These are phyloP conservation scores for Ganoderma multipileum DNA, from an alignment of 1,284 basidiomycete genomes.

Conservation along the genomic window DNA sequence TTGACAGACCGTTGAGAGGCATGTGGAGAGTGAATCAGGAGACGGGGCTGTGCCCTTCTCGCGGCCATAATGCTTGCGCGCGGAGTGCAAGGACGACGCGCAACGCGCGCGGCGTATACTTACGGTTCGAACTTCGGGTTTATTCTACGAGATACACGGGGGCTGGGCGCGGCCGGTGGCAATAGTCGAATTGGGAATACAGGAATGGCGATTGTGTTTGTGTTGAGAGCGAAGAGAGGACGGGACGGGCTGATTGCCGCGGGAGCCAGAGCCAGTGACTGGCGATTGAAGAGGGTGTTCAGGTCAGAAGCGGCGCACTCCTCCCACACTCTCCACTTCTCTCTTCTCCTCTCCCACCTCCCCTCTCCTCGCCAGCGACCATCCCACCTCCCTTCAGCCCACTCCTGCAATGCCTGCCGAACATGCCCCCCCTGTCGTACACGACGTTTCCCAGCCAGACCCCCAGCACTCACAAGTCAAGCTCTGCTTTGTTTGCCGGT, in stretches of 20 bases:
- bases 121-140: background rate
- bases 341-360: conserved; percentile 29
- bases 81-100: background rate
- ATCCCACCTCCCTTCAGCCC: conserved; percentile 25
- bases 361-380: conserved; percentile 14
- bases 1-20: background rate
- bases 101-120: background rate
- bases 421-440: conserved; percentile 34
- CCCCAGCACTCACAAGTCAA: conserved; percentile 43
- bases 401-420: conserved; percentile 43
- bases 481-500: conserved; percentile 45
- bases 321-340: conserved; percentile 30
- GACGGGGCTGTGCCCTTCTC: conserved; percentile 1
- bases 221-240: background rate
- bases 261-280: conserved; percentile 14
- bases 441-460: conserved; percentile 37
- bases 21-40: conserved; percentile 7
- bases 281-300: conserved; percentile 13
- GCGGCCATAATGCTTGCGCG: background rate
- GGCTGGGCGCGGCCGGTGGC: background rate
- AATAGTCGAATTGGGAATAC: background rate
- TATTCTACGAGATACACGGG: background rate
- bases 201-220: conserved; percentile 4
- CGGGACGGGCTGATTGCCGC: conserved; percentile 25
- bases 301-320: conserved; percentile 19